These are phyloP conservation scores for Cladophialophora psammophila DNA, from an alignment of 2,329 filamentous ascomycete genomes.

Conservation along the genomic window DNA sequence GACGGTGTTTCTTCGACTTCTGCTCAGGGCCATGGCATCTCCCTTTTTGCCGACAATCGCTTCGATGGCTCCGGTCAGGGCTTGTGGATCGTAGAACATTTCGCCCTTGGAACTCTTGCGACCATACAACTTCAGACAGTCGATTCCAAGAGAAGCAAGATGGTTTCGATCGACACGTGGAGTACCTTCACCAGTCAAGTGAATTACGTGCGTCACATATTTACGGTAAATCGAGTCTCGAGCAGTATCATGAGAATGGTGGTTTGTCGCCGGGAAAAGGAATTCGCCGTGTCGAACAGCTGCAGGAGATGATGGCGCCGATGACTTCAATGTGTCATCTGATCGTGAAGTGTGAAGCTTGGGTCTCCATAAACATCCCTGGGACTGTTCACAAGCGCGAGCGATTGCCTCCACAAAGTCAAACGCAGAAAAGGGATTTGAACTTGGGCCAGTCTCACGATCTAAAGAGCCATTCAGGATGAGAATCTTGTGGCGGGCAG, in stretches of 20 bases:
- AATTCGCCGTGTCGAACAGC: conserved; percentile 20
- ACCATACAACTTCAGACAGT: conserved; percentile 79
- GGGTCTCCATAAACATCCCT: conserved; percentile 52
- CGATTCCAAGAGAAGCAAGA: conserved; percentile 58
- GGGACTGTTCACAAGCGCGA: conserved; percentile 74
- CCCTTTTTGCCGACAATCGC: conserved; percentile 73
- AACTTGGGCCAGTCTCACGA: conserved; percentile 80
- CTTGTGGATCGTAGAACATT: conserved; percentile 77
- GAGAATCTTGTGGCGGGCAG: conserved; percentile 73
- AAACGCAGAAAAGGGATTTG: conserved; percentile 70
- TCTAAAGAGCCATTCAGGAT: conserved; percentile 85
- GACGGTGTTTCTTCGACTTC: conserved; percentile 67
- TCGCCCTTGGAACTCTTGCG: conserved; percentile 61
- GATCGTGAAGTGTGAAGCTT: conserved; percentile 27
- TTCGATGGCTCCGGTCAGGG: conserved; percentile 76
- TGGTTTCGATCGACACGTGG: conserved; percentile 37
- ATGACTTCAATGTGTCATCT: conserved; percentile 27
- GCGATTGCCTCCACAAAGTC: conserved; percentile 86
- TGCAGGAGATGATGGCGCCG: conserved; percentile 24
- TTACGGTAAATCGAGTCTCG: conserved; percentile 36
- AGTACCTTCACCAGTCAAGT: conserved; percentile 38
- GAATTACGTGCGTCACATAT: conserved; percentile 41
- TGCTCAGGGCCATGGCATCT: conserved; percentile 57
- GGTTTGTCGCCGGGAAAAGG: conserved; percentile 21
- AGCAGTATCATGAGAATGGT: conserved; percentile 9